Percentiles rank a stretch among this genome's conserved stretches.
phyloP scores from a whole-genome alignment of 805 yeast genomes.

The Ogataea paraovalis region DNA sequence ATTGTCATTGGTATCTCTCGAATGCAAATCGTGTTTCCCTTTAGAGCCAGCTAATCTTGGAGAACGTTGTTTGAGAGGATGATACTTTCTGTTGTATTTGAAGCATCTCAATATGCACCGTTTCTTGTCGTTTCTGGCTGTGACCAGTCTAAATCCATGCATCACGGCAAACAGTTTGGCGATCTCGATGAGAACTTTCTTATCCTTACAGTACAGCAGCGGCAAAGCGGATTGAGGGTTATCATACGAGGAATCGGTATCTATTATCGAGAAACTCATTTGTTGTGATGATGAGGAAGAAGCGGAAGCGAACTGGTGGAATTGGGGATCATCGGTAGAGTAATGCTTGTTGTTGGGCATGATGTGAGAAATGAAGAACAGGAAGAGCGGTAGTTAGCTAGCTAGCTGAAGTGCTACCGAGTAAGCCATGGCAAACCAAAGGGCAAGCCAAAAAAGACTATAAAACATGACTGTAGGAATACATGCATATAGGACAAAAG shows the following conservation, averaged over 20 bases:
- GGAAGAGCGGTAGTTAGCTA: no score
- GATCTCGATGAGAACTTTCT: slow-evolving; percentile 19
- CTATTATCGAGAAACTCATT: neutral
- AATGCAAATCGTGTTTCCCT: neutral
- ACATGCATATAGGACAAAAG: no score
- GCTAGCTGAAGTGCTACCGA: no score
- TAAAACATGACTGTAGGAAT: no score
- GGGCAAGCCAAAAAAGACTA: no score
- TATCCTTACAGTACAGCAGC: slow-evolving; percentile 18
- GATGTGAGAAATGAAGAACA: no score
- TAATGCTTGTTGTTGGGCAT: neutral
- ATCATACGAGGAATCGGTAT: neutral
- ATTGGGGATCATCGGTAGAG: neutral
- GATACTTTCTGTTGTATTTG: slow-evolving; percentile 9
- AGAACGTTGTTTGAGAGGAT: slow-evolving; percentile 4
- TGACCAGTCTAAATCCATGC: slow-evolving; percentile 25
- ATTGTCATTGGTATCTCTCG: neutral
- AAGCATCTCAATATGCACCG: slow-evolving; percentile 23
- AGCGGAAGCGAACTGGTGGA: neutral
- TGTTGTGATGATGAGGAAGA: neutral
- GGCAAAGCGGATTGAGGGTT: slow-evolving; percentile 12
- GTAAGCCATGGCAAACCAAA: no score
- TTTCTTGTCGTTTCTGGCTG: slow-evolving; percentile 22
- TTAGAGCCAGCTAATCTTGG: slow-evolving; percentile 3
- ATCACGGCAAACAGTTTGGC: slow-evolving; percentile 20